These are phyloP conservation scores for Apiotrichum gamsii DNA, from an alignment of 1,284 basidiomycete species.

Conservation along the genomic window DNA sequence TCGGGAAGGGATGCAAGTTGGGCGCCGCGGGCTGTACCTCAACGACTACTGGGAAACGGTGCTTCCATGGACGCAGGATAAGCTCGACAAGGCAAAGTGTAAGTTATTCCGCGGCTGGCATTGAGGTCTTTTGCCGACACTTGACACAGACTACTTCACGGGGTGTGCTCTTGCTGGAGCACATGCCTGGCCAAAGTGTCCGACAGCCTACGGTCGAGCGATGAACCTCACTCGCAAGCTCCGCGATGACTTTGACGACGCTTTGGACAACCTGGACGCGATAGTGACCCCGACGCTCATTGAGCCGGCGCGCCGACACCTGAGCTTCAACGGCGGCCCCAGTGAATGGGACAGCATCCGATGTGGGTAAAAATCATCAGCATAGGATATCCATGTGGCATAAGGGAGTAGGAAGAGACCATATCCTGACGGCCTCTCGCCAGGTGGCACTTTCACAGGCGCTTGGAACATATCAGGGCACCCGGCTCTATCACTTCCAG, in stretches of 20 bases:
- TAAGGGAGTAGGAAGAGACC: no score
- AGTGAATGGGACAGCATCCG: neutral
- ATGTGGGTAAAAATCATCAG: no score
- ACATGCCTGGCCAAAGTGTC: neutral
- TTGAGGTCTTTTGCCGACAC: no score
- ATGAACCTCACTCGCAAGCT: conserved; percentile 1
- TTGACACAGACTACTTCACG: no score
- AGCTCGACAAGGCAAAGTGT: neutral
- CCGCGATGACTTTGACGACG: neutral
- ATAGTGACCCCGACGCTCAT: neutral
- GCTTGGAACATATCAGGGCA: neutral
- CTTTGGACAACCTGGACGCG: neutral
- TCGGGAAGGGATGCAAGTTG: neutral
- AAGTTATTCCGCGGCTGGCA: no score
- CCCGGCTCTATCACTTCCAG: neutral
- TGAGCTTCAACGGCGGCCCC: neutral
- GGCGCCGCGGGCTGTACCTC: conserved; percentile 1
- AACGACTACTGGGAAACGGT: neutral
- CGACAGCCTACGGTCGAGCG: neutral
- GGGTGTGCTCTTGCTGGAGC: neutral
- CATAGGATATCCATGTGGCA: no score
- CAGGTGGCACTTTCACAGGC: neutral
- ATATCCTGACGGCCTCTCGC: no score
- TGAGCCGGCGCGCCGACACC: neutral
- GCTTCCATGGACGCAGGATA: neutral